Base-by-base conservation (phyloP, 495 filamentous ascomycete genomes). In the Xylaria longipes region DNA sequence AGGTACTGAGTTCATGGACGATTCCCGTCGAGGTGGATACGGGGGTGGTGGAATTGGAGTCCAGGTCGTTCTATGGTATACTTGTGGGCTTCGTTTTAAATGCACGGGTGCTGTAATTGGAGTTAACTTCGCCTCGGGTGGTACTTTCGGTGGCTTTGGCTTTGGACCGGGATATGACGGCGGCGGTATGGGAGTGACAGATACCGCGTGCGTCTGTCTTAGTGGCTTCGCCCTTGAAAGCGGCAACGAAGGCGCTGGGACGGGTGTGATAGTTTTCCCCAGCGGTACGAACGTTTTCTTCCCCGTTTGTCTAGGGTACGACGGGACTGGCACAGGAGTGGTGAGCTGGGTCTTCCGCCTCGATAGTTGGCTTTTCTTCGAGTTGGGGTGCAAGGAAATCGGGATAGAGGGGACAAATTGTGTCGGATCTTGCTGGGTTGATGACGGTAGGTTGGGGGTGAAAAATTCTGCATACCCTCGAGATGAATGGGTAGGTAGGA, bases 301-400 rank as follows among this genome's bases (percentile, higher is more conserved):
- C 17, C 54, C 3, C 4, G 57, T 11, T 27, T 27, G 60, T 25
- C 54, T 57, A 45, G 70, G 72, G 22, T 41, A 54, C 25, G 31
- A 15, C 29, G 76, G 74, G 20, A 71, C 70, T 45, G 73, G 69
- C 29, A 77, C 62, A 41, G 69, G 71, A 35, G 68, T 74, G 63
- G 37, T 62, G 70, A 70, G 68, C 57, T 61, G 17, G 15, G 22
- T 43, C 22, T 48, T 69, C 29, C 43, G 56, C n/a, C 37, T 43
- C n/a, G 58, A 39, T 73, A 33, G 0, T 58, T 68, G 35, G 48
- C 15, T 64, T 5, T 29, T 31, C 27, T 64, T 64, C 45, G 43
- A 48, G 2, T 20, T 60, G 50, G 52, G 25, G 62, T 7, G 56
- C 27, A 62, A 25, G 31, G 57, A 48, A 29, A 61, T 54, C 37